Base-by-base conservation (phyloP, 108 stramenopile species). In the Nannochloropsis salina region DNA sequence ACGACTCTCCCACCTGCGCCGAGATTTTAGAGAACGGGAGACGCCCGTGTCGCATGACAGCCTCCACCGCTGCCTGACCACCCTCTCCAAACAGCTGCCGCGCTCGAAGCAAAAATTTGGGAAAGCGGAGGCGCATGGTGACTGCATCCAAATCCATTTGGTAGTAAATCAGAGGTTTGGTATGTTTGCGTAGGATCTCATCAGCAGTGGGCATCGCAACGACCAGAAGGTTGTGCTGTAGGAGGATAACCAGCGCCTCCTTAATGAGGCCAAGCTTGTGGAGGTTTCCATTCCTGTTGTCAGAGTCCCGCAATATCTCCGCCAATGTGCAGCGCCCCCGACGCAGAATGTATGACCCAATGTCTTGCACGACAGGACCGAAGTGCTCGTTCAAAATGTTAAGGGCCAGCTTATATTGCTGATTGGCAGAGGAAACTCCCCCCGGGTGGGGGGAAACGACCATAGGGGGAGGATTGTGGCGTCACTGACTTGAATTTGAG, bases 221-320 rank as follows among this genome's bases (percentile, higher is more conserved):
- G n/a, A 74, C n/a, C 20, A 74, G 61, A n/a, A 74, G 61, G 8
- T 74, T 74, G 61, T 74, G 61, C n/a, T 74, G 61, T 74, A 74
- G 4, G 3, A 74, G 61, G 8, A 74, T 8, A n/a, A 74, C 61
- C 20, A 74, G 61, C 20, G 61, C 61, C 2, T 74, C 61, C n/a
- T 74, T 74, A n/a, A 74, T 74, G 15, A n/a, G 61, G 6, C 61
- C n/a, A n/a, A 74, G 61, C 61, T 74, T 74, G 61, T 74, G 61
- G 61, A 15, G 61, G 61, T 74, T 15, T 74, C 61, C 61, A 15
- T 74, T n/a, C n/a, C n/a, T n/a, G 61, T 6, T 8, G 20, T n/a
- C 3, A n/a, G n/a, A n/a, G 61, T 74, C 61, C 61, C 61, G 61
- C 8, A 1, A n/a, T 15, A n/a, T n/a, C 61, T 74, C 61, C 20